These are phyloP conservation scores for Lophiotrema nucula DNA, from an alignment of 495 filamentous ascomycete genomes.

Conservation along the genomic window DNA sequence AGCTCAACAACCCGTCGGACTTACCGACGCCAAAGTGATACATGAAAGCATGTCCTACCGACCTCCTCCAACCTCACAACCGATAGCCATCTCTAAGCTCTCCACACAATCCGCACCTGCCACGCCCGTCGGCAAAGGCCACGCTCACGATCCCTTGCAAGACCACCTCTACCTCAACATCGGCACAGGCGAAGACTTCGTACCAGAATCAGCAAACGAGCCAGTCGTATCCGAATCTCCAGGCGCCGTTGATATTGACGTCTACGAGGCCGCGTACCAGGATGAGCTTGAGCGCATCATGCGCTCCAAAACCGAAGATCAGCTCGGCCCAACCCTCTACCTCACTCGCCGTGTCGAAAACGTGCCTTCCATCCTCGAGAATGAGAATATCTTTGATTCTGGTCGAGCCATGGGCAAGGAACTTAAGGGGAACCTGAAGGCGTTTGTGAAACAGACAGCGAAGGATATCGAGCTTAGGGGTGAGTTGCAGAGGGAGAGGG, in stretches of 20 bases:
- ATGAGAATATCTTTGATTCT: slow-evolving; percentile 27
- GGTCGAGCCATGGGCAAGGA: slow-evolving; percentile 7
- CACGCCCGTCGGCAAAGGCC: slow-evolving; percentile 52
- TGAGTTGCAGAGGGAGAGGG: slow-evolving; percentile 15
- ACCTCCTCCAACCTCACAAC: slow-evolving; percentile 10
- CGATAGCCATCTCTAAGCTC: slow-evolving; percentile 36
- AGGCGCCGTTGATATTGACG: slow-evolving; percentile 72
- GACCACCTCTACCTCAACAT: slow-evolving; percentile 71
- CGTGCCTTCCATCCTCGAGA: slow-evolving; percentile 37
- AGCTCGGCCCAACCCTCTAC: slow-evolving; percentile 47
- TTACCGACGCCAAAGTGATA: slow-evolving; percentile 13
- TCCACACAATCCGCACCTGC: slow-evolving; percentile 3
- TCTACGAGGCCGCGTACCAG: slow-evolving; percentile 85
- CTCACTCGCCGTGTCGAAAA: slow-evolving; percentile 61
- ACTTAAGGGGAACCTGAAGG: slow-evolving; percentile 17
- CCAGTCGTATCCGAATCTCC: slow-evolving; percentile 75
- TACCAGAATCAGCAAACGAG: slow-evolving; percentile 22
- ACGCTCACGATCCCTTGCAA: slow-evolving; percentile 63
- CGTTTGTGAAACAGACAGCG: slow-evolving; percentile 18
- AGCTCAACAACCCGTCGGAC: neutral
- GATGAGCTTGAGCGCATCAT: slow-evolving; percentile 75
- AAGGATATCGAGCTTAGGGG: slow-evolving; percentile 11
- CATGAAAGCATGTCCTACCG: slow-evolving; percentile 18
- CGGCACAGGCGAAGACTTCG: slow-evolving; percentile 56
- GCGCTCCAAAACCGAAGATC: neutral